Evolutionary conservation across 345 rosid genomes (phyloP).

Genomic region (Eucalyptus marginata): DNA sequence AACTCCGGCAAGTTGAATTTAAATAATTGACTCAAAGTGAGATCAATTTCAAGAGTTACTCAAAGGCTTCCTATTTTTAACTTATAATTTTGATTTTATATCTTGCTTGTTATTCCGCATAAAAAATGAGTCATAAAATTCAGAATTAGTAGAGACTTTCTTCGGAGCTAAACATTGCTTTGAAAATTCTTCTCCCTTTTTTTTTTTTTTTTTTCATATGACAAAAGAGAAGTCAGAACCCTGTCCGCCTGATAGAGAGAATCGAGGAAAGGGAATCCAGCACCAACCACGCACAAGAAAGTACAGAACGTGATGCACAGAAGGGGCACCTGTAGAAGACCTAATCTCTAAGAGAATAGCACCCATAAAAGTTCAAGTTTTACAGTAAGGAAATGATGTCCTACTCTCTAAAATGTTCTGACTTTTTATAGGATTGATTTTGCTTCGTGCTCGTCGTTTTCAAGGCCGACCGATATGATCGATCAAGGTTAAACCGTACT

Average conservation of each 20-base stretch:
- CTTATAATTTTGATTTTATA: neutral
- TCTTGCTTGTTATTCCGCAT: neutral
- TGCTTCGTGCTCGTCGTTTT: neutral
- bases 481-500: neutral
- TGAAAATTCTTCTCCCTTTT: neutral
- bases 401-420: neutral
- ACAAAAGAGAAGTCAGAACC: too few species aligned
- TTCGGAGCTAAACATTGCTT: neutral
- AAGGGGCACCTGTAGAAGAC: neutral
- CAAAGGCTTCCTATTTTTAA: neutral
- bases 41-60: neutral
- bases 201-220: neutral
- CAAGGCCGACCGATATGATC: neutral
- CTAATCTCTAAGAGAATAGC: neutral
- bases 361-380: neutral
- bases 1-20: rapidly evolving
- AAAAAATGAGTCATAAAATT: neutral
- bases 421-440: neutral
- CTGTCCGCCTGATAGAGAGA: too few species aligned
- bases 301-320: too few species aligned
- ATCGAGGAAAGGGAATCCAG: too few species aligned
- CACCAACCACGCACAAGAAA: too few species aligned
- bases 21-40: neutral
- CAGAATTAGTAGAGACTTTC: neutral
- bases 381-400: neutral